Evolutionary conservation across 306 rosid genomes (phyloP), one percentile per base, ranked within the genome.

Genomic region (Rubus idaeus): DNA sequence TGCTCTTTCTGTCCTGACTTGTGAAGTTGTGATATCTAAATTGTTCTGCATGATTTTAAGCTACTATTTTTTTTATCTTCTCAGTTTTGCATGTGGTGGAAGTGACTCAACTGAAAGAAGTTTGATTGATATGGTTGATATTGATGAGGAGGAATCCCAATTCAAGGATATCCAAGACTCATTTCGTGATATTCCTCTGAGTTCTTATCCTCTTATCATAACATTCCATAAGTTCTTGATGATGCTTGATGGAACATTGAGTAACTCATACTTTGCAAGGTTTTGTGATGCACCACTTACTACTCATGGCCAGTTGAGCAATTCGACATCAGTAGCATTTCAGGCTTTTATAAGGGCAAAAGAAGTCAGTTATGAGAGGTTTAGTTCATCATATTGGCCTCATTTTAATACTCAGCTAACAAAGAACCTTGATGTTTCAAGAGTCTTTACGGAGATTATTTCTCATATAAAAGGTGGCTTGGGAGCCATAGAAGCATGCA

Each of bases 221-320:
- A 87, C 93, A 46, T 87, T 85, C 80, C 77, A 85, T n/a, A 87
- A 87, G 76, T 85, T 89, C 71, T 44, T 89, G 69, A 80, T 87
- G 85, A 89, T 89, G 93, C 88, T 89, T 63, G 93, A 89, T 74
- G 87, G 88, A 73, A 89, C 89, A 58, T 13, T 87, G 74, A 77
- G 84, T 6, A 75, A 80, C 70, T 87, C 93, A 7, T 89, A 73
- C 78, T 89, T 89, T 71, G 88, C 82, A 60, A 85, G 88, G 63
- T 87, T 89, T 60, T 11, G 14, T 61, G 77, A 80, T 57, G 42
- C 77, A 26, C 70, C 67, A 65, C 23, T 68, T 41, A 52, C 80
- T 41, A 52, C 80, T 73, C 7, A 16, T 62, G 63, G 50, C 63
- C 80, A 74, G 44, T 75, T 49, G n/a, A 40, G 45, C 26, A 78